Conservation (phyloP, 2,329 filamentous ascomycete genomes). For the Hyphodiscus sp. region DNA sequence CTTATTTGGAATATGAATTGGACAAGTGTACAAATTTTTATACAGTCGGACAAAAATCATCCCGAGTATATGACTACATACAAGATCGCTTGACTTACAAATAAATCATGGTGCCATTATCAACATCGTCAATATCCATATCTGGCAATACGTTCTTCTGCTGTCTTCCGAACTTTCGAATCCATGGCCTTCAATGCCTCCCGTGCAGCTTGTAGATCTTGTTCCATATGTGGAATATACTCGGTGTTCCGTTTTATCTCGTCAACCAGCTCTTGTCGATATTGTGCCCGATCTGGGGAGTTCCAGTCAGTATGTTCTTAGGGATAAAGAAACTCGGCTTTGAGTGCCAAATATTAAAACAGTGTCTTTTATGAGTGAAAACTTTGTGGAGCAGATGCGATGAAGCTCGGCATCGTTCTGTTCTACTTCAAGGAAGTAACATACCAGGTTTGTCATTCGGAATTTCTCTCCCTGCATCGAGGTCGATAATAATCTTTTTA, state of each 20-base stretch:
- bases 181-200: background rate
- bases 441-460: background rate
- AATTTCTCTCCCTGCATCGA: background rate
- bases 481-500: background rate
- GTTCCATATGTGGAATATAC: background rate
- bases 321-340: no score
- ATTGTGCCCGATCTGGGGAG: background rate
- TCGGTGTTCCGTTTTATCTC: background rate
- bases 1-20: no score
- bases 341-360: no score
- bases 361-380: no score
- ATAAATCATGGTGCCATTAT: background rate
- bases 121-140: constrained; percentile 1
- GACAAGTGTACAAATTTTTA: no score
- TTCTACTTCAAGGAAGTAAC: no score
- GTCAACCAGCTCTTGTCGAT: constrained; percentile 2
- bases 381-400: no score
- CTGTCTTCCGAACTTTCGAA: background rate
- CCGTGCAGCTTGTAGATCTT: constrained; percentile 3
- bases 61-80: no score
- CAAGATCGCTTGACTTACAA: no score
- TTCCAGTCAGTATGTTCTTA: background rate
- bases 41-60: no score
- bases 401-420: no score
- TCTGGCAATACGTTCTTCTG: constrained; percentile 2